Conservation (phyloP, 2,329 filamentous ascomycete species). For the Claviceps maximensis region DNA sequence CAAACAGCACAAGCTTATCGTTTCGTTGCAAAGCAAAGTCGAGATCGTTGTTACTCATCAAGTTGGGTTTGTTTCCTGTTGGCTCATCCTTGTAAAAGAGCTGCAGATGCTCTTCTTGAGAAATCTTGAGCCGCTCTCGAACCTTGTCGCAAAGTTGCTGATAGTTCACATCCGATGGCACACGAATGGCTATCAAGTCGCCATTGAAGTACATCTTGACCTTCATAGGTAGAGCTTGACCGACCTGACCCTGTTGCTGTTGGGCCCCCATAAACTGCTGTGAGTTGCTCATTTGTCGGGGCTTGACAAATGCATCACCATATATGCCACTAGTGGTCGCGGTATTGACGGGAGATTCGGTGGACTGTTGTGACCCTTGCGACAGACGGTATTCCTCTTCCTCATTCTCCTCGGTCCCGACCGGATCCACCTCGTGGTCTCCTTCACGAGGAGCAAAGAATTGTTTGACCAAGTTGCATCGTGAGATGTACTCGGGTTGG, state of each 20-base stretch:
- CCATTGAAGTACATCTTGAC: slow-evolving; percentile 92
- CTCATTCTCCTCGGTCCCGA: slow-evolving; percentile 59
- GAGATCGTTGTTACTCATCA: slow-evolving; percentile 71
- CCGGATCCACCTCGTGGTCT: slow-evolving; percentile 83
- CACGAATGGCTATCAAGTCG: slow-evolving; percentile 82
- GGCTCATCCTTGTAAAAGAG: slow-evolving; percentile 80
- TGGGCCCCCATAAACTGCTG: slow-evolving; percentile 14
- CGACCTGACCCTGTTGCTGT: slow-evolving; percentile 9
- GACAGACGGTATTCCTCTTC: slow-evolving; percentile 71
- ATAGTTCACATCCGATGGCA: slow-evolving; percentile 68
- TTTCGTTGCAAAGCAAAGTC: slow-evolving; percentile 70
- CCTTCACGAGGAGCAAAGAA: slow-evolving; percentile 84
- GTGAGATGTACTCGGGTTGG: slow-evolving; percentile 73
- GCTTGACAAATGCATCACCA: slow-evolving; percentile 37
- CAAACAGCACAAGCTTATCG: slow-evolving; percentile 72
- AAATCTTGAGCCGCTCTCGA: slow-evolving; percentile 67
- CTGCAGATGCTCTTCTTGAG: slow-evolving; percentile 53
- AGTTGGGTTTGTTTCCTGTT: slow-evolving; percentile 57
- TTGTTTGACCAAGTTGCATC: slow-evolving; percentile 71
- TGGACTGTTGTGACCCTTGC: slow-evolving; percentile 53
- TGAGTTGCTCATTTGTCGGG: slow-evolving; percentile 31
- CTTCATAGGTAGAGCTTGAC: slow-evolving; percentile 52
- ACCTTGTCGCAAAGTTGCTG: slow-evolving; percentile 73
- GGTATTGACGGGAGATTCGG: slow-evolving; percentile 46
- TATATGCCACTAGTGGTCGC: slow-evolving; percentile 42